phyloP scores from a whole-genome alignment of 345 rosid genomes.

The Turritis glabra region DNA sequence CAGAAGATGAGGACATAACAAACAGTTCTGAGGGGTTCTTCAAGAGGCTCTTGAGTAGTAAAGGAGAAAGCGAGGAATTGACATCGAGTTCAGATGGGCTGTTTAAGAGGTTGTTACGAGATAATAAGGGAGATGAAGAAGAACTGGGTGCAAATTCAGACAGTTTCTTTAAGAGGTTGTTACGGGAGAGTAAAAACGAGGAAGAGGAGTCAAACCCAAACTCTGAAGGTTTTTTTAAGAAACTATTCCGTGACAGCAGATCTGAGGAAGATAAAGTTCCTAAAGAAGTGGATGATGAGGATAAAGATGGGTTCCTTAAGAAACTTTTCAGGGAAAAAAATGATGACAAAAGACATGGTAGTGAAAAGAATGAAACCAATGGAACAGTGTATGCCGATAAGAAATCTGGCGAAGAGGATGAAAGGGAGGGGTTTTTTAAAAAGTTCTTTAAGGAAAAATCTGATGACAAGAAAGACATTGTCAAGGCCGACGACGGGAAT shows the following conservation, averaged over 20 bases:
- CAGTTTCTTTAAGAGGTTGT: conserved; percentile 59
- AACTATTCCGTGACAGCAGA: conserved; percentile 85
- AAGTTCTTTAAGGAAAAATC: conserved; percentile 80
- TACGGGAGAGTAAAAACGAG: conserved; percentile 65
- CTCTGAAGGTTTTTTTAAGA: conserved; percentile 82
- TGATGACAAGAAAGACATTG: conserved; percentile 75
- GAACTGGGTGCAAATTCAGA: conserved; percentile 58
- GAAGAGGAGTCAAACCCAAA: conserved; percentile 63
- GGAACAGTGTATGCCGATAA: conserved; percentile 57
- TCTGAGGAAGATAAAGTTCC: conserved; percentile 58
- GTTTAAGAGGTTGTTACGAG: conserved; percentile 71
- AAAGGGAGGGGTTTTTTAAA: conserved; percentile 84
- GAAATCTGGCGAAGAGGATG: conserved; percentile 81
- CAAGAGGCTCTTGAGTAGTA: conserved; percentile 63
- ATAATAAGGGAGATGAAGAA: conserved; percentile 69
- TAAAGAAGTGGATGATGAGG: conserved; percentile 79
- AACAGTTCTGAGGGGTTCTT: conserved; percentile 76
- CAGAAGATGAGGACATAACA: conserved; percentile 66
- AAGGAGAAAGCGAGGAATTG: conserved; percentile 65
- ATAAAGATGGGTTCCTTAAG: conserved; percentile 87
- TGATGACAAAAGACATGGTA: conserved; percentile 79
- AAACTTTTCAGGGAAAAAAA: conserved; percentile 80
- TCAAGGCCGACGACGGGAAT: conserved; percentile 49
- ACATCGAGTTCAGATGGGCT: conserved; percentile 68
- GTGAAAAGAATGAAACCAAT: conserved; percentile 49